Evolutionary conservation across 495 filamentous ascomycete genomes (phyloP).

Genomic region (Elaphomyces granulatus): DNA sequence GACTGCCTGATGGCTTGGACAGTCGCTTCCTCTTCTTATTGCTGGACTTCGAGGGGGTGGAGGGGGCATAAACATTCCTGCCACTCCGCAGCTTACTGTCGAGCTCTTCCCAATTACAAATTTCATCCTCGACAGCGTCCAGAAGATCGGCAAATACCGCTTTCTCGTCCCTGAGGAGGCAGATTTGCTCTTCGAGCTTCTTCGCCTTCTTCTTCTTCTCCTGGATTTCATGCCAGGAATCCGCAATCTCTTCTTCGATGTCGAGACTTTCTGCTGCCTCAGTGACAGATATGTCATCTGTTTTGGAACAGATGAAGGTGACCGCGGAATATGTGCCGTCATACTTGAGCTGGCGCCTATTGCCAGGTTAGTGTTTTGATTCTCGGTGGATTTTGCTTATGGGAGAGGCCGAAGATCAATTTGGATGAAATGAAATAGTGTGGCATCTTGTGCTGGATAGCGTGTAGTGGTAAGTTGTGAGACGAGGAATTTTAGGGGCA

Average conservation of each 20-base stretch:
- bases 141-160: conserved; percentile 15
- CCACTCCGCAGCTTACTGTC: conserved; percentile 30
- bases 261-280: conserved; percentile 34
- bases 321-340: conserved; percentile 42
- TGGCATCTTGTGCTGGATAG: no score
- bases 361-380: no score
- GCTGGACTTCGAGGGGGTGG: conserved; percentile 8
- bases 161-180: conserved; percentile 23
- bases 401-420: no score
- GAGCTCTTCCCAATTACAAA: conserved; percentile 35
- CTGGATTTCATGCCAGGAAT: conserved; percentile 20
- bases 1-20: no score
- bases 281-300: conserved; percentile 47
- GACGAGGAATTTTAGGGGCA: no score
- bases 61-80: conserved; percentile 35
- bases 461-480: no score
- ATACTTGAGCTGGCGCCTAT: conserved; percentile 48
- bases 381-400: no score
- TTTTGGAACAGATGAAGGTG: conserved; percentile 55
- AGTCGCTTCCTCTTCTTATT: conserved; percentile 26
- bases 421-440: no score
- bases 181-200: conserved; percentile 19
- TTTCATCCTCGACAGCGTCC: conserved; percentile 24
- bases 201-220: conserved; percentile 17
- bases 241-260: conserved; percentile 23